Base-by-base conservation (phyloP, 805 yeast species). In the Nakazawaea sp. region DNA sequence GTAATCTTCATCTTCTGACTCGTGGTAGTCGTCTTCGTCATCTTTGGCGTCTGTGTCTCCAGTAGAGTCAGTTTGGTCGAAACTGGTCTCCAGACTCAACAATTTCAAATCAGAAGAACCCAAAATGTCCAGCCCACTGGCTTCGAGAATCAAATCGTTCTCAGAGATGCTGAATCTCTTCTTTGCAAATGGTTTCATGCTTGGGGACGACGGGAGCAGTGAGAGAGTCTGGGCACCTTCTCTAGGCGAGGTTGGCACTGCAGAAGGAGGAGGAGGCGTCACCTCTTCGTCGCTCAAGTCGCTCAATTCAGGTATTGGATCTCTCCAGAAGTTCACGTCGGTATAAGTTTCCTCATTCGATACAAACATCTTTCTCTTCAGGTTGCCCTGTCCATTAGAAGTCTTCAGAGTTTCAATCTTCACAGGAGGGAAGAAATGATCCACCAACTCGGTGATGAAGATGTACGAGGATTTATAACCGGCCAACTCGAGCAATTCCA, bases 351-450 rank as follows among this genome's bases (percentile, higher is more conserved):
- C 81, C 37, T 74, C 79, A 2, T 64, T 59, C 18, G 56, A 50
- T n/a, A 56, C 26, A 13, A 15, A 34, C 19, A 18, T 38, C 24
- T 29, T 33, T 5, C 17, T 9, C 11, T 9, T 28, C 18, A 6
- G 6, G 13, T 6, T 26, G 10, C 18, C 31, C 8, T 26, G 20
- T 6, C 30, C 33, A 16, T 43, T 28, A 41, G 62, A 56, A 30
- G 50, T 47, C 9, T 38, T n/a, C 11, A 32, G 37, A 2, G 24
- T 32, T 18, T 34, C 44, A 37, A 25, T 47, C 46, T 48, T 61
- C 31, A 77, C 82, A 0, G 97, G 96, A 7, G 98, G 98, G 70
- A 92, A 92, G 57, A 89, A 89, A 57, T 92, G 97, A 59, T 92
- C 98, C 10, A 92, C 97, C 38, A 92, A 68, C 56, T 92, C 97